Evolutionary conservation across 176 grass and related monocot species (phyloP).

Genomic region (Bothriochloa decipiens): DNA sequence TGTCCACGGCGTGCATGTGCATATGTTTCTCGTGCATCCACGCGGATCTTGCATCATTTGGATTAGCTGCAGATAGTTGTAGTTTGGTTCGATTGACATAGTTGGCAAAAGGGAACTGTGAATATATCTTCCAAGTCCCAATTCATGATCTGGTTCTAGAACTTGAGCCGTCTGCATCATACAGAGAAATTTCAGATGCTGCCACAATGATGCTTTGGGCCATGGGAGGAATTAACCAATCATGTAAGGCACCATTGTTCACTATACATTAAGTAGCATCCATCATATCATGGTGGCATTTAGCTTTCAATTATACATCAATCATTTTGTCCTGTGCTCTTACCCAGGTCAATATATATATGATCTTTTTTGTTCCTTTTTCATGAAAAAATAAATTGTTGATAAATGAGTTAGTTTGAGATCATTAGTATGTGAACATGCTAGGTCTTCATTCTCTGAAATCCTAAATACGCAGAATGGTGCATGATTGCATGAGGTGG

Average conservation of each 20-base stretch:
- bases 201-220: background rate
- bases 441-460: background rate
- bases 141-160: background rate
- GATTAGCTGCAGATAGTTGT: background rate
- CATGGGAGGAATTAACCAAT: background rate
- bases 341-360: background rate
- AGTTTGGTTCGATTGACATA: background rate
- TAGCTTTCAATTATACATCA: background rate
- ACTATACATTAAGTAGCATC: background rate
- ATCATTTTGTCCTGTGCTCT: background rate
- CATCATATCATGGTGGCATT: background rate
- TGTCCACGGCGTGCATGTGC: no score
- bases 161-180: background rate
- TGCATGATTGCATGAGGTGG: background rate
- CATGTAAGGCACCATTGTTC: background rate
- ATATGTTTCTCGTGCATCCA: no score
- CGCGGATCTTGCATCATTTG: no score
- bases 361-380: no score
- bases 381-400: no score
- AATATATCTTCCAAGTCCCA: constrained; percentile 16
- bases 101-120: background rate
- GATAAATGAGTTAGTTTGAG: no score
- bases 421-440: constrained; percentile 3
- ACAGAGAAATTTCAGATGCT: background rate
- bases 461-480: background rate